Conservation (phyloP, 192 early-diverging fungal species). For the Gonapodya sp. region DNA sequence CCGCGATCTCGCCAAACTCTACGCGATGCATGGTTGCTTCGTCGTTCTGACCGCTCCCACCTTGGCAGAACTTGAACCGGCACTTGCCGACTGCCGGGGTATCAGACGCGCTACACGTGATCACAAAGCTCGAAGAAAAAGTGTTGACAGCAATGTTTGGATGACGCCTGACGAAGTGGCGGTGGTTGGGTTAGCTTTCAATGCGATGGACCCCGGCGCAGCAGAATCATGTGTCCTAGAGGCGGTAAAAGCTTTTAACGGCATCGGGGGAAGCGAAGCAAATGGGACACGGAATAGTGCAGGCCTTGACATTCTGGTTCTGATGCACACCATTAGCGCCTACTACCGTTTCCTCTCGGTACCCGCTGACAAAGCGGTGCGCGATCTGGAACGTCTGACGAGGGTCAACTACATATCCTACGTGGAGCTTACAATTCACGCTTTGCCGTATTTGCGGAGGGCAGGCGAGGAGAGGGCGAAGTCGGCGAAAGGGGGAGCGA, state of each 20-base stretch:
- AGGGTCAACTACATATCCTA: neutral
- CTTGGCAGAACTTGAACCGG: neutral
- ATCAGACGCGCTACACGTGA: neutral
- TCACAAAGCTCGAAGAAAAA: neutral
- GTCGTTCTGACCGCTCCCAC: neutral
- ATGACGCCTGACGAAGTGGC: neutral
- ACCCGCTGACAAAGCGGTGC: neutral
- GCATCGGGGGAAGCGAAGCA: neutral
- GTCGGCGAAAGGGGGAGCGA: neutral
- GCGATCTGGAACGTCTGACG: neutral
- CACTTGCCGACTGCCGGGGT: neutral
- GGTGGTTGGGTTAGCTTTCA: neutral
- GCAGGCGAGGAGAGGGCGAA: neutral
- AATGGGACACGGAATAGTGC: no score
- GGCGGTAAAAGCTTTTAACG: neutral
- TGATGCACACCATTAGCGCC: neutral
- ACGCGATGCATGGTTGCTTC: neutral
- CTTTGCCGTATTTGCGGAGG: neutral
- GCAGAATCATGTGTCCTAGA: neutral
- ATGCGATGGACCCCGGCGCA: neutral
- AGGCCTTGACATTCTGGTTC: neutral
- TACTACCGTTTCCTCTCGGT: neutral
- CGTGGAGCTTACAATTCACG: neutral
- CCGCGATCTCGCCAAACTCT: slow-evolving; percentile 1
- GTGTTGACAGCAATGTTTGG: neutral